phyloP scores from a whole-genome alignment of 2,329 filamentous ascomycete genomes.

The Mycosphaerella sp. region DNA sequence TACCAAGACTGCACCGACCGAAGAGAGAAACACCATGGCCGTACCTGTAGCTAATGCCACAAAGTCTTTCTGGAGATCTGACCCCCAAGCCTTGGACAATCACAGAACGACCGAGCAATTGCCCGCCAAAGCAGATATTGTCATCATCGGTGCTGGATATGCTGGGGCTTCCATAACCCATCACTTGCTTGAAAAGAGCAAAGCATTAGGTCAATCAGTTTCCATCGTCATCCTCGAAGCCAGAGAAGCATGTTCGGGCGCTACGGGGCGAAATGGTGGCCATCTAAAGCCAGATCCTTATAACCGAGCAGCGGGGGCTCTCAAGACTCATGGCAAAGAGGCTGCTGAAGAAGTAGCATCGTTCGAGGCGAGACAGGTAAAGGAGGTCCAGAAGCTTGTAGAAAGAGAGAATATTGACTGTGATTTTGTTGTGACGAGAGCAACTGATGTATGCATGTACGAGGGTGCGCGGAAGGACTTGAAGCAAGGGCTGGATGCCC shows the following conservation, averaged over 20 bases:
- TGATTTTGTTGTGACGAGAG: constrained; percentile 40
- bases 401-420: constrained; percentile 40
- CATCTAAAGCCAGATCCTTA: constrained; percentile 36
- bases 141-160: constrained; percentile 27
- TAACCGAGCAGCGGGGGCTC: constrained; percentile 23
- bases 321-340: constrained; percentile 26
- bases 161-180: constrained; percentile 24
- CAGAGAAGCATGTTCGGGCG: constrained; percentile 26
- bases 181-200: constrained; percentile 21
- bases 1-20: neutral
- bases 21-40: constrained; percentile 7
- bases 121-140: constrained; percentile 23
- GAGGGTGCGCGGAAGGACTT: constrained; percentile 22
- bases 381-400: constrained; percentile 35
- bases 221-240: constrained; percentile 27
- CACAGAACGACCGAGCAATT: constrained; percentile 59
- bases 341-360: constrained; percentile 29
- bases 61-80: constrained; percentile 41
- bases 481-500: constrained; percentile 28
- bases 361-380: constrained; percentile 32
- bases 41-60: constrained; percentile 21
- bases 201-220: neutral
- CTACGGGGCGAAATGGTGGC: constrained; percentile 29
- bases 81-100: constrained; percentile 41
- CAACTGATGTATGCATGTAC: constrained; percentile 37